phyloP scores from a whole-genome alignment of 768 basidiomycete genomes.

The Amanita rubescens region DNA sequence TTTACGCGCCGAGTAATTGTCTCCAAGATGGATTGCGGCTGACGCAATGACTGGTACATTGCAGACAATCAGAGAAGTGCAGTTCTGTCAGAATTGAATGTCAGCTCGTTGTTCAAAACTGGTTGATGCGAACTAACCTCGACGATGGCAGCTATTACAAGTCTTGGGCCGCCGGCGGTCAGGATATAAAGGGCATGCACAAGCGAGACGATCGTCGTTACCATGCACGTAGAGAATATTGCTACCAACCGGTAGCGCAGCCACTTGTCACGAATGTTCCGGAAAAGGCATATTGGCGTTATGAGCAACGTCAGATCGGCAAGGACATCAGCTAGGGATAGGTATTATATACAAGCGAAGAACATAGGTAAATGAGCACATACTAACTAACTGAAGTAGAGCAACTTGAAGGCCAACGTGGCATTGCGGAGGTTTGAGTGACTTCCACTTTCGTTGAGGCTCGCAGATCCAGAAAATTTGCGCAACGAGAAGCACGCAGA shows the following conservation, averaged over 20 bases:
- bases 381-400: constrained; percentile 45
- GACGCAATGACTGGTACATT: constrained; percentile 33
- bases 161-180: constrained; percentile 17
- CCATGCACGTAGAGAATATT: constrained; percentile 48
- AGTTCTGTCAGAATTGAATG: constrained; percentile 16
- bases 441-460: constrained; percentile 32
- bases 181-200: constrained; percentile 40
- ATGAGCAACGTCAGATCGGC: constrained; percentile 40
- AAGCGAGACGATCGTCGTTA: constrained; percentile 40
- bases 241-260: constrained; percentile 36
- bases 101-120: neutral
- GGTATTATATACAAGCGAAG: neutral
- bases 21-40: constrained; percentile 16
- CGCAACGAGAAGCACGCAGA: constrained; percentile 29
- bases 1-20: neutral
- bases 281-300: constrained; percentile 40
- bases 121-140: constrained; percentile 25
- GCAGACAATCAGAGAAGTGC: constrained; percentile 30
- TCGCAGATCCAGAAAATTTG: constrained; percentile 43
- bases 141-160: constrained; percentile 32
- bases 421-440: constrained; percentile 29
- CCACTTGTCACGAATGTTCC: constrained; percentile 30
- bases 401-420: constrained; percentile 41
- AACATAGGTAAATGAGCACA: constrained; percentile 13
- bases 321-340: constrained; percentile 35